Base-by-base conservation (phyloP, 1,284 basidiomycete species). In the Cryptococcus sp. region DNA sequence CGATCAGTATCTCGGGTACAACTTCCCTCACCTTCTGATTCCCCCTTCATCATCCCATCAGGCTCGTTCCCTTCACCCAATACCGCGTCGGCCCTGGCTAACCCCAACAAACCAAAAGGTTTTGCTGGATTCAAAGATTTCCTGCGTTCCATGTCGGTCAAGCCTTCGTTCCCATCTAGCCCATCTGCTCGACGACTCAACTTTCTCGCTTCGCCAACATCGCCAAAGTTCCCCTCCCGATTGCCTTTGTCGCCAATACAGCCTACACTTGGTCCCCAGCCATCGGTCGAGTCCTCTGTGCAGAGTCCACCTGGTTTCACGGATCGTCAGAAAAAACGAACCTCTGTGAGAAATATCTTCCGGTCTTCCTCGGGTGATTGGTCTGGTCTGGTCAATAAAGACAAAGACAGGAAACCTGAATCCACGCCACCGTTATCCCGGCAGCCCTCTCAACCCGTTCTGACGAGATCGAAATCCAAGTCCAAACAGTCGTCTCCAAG, bases 61-160 rank as follows among this genome's bases (percentile, higher is more conserved):
- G 54, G 50, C 4, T 61, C 56, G 7, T 66, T 64, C 52, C 68
- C 68, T 7, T 65, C 64, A 14, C 63, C 67, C 4, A 41, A 40
- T 18, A 62, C 66, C 18, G 62, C 64, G 5, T 47, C 52, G 4
- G 44, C 46, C 4, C 52, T 64, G 1, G 59, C 60, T 0, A 50
- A 54, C 19, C 55, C 50, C 10, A 10, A 41, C 45, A 25, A 16
- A 49, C 36, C 34, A 19, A 62, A 60, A 2, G 70, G 70, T 5
- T 49, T 73, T 18, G 66, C 69, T 0, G 72, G 73, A 0, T 45
- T 75, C 45, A 67, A 65, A 34, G 68, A 70, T 34, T 73, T 75
- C 50, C 50, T 74, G 13, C 53, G 63, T 3, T 59, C 60, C 2
- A 53, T 72, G 46, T 61, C 50, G 34, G 25, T 11, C 45, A 50